Percentiles rank a stretch among this genome's conserved stretches.
Conservation (phyloP, 352 stramenopile species). For the Globisporangium orthogonon region DNA sequence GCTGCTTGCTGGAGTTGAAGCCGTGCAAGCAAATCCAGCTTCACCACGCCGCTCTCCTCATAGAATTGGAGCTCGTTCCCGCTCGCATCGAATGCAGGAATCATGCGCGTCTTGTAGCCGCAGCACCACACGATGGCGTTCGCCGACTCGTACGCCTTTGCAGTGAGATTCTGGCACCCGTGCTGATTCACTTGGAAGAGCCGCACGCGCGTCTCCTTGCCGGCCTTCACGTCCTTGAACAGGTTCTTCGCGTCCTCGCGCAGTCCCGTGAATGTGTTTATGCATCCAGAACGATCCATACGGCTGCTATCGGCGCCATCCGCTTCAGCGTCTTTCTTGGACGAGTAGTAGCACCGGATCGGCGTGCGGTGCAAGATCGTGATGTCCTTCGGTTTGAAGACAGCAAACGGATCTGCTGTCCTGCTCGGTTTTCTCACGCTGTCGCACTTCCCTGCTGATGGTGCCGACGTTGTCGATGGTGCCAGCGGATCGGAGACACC, state of each 20-base stretch:
- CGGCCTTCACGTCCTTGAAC: constrained; percentile 53
- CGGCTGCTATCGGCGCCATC: constrained; percentile 53
- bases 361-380: constrained; percentile 73
- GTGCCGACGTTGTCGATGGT: constrained; percentile 8
- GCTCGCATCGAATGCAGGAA: constrained; percentile 39
- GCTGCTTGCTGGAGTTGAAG: constrained; percentile 21
- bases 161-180: constrained; percentile 38
- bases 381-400: constrained; percentile 69
- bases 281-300: constrained; percentile 52
- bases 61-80: constrained; percentile 36
- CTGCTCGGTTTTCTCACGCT: constrained; percentile 15
- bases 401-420: constrained; percentile 7
- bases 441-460: constrained; percentile 9
- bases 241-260: constrained; percentile 79
- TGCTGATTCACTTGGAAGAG: constrained; percentile 69
- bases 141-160: constrained; percentile 62
- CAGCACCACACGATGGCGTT: constrained; percentile 78
- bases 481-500: not conserved
- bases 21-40: constrained; percentile 48
- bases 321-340: constrained; percentile 69
- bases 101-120: constrained; percentile 68
- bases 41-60: constrained; percentile 57
- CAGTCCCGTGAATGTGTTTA: constrained; percentile 85
- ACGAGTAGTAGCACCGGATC: constrained; percentile 75
- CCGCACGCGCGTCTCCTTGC: constrained; percentile 56